Base-by-base conservation (phyloP, 2,329 filamentous ascomycete genomes). In the Teratosphaeria epicoccoides region DNA sequence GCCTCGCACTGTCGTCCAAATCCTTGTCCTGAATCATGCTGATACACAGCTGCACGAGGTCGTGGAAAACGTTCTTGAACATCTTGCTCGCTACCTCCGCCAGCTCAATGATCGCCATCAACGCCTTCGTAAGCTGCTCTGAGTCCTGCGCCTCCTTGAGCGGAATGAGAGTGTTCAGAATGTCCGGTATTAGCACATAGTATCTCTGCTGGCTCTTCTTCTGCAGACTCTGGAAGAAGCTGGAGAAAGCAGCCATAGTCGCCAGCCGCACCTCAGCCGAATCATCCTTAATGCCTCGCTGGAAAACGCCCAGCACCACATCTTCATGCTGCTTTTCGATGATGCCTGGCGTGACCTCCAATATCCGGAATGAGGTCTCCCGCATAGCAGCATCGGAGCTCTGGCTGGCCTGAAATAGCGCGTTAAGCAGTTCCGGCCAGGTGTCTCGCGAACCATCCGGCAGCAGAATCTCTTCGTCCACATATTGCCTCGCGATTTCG, bases 1-100 rank as follows among this genome's bases (percentile, higher is more conserved):
- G 93, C 54, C 93, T 83, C 55, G 88, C 87, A 59, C 90, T 80
- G 64, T 95, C 90, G 56, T 84, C 85, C 22, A 98, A 79, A 55
- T 97, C 90, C 73, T 97, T 97, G 68, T 98, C 91, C 63, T 94
- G 87, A 60, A 98, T 87, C 52, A 97, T 89, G 6, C 87, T 88
- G 54, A 97, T 83, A 68, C 85, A 91, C 71, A 98, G 96, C 61
- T 87, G 84, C 49, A 97, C 91, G 3, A 98, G 78, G 64, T 88
- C 90, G 65, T 86, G 85, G 74, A 98, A 98, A n/a, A 95, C 77
- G 20, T 79, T 80, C 72, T 93, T 95, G 75, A 98, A 98, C 90
- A 97, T 97, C 72, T 93, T 94, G 22, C 91, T 89, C 22, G 88
- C 86, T n/a, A 85, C 80, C 70, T 97, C 93, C 37, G 93, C 93